These are phyloP conservation scores for Pseudonitzschia delicatissima DNA, from an alignment of 108 stramenopile genomes.

Conservation along the genomic window DNA sequence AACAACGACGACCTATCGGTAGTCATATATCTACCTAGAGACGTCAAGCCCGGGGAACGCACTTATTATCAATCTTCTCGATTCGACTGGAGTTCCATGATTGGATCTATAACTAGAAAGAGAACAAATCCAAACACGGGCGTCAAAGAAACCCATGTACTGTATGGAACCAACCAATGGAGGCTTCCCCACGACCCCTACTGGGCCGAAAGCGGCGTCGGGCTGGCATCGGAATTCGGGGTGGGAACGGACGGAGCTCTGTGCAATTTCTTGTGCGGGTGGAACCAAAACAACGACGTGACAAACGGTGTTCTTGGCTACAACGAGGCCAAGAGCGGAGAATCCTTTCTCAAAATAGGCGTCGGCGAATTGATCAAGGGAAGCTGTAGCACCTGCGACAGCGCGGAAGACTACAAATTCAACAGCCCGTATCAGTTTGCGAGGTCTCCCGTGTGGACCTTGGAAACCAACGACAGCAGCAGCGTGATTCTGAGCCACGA, in stretches of 20 bases:
- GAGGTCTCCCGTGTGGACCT: constrained; percentile 48
- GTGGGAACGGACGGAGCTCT: constrained; percentile 73
- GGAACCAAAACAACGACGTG: constrained; percentile 52
- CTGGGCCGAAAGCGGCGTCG: constrained; percentile 81
- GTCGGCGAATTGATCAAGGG: constrained; percentile 69
- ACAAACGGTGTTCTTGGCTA: constrained; percentile 83
- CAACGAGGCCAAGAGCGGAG: constrained; percentile 61
- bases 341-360: constrained; percentile 65
- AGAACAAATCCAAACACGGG: constrained; percentile 11
- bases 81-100: constrained; percentile 80
- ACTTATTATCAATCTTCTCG: constrained; percentile 60
- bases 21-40: constrained; percentile 54
- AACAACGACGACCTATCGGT: constrained; percentile 31
- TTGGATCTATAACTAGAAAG: constrained; percentile 52
- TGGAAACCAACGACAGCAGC: constrained; percentile 29
- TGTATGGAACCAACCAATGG: constrained; percentile 70
- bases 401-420: constrained; percentile 70
- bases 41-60: constrained; percentile 24
- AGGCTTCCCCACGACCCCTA: constrained; percentile 63
- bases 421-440: constrained; percentile 74
- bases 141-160: constrained; percentile 24
- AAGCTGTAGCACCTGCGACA: constrained; percentile 63
- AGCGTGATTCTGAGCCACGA: constrained; percentile 50
- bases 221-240: constrained; percentile 79
- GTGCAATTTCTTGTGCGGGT: constrained; percentile 58